Evolutionary conservation across 192 early-diverging fungal species (phyloP), one percentile per base, ranked within the genome.

Genomic region (Backusella luteola): DNA sequence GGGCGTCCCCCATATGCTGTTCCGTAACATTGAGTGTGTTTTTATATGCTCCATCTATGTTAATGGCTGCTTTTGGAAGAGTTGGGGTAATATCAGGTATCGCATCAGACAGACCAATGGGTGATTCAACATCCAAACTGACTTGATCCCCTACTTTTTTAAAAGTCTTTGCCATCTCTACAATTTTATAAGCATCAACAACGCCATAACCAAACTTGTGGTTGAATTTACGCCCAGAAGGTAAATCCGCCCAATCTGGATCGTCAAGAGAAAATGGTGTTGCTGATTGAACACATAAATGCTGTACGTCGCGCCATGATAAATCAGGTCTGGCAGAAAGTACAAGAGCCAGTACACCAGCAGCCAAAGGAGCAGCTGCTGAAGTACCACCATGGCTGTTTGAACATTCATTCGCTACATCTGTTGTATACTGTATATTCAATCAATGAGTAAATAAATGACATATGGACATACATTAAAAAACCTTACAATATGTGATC

Each of bases 141-240:
- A 90, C 90, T 76, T 97, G 95, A 4, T 85, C 80, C 39, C 88
- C 82, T 9, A 98, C 89, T 15, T 83, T 87, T 44, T 81, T 75
- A 75, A 90, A 92, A 0, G 82, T 84, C 74, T 90, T 93, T 0
- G 97, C 94, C 5, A 86, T 85, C 69, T 96, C 91, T 8, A 99
- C 93, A 6, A 97, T 88, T 34, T 81, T 83, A 74, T 89, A 93
- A 4, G 93, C 93, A 83, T 99, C 95, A 67, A 98, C 76, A 69
- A 90, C 94, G n/a, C 98, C 98, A 81, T 94, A 99, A 0, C 98
- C 98, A 76, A 90, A 99, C 69, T 95, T 95, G 87, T 98, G 94
- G 84, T 93, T 96, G 85, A 90, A 98, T 71, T 80, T 77, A 35
- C 95, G 91, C 9, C 94, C 93, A 8, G 87, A 81, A 6, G 91